These are phyloP conservation scores for Epithemia pelagica DNA, from an alignment of 108 stramenopile genomes.

Conservation along the genomic window DNA sequence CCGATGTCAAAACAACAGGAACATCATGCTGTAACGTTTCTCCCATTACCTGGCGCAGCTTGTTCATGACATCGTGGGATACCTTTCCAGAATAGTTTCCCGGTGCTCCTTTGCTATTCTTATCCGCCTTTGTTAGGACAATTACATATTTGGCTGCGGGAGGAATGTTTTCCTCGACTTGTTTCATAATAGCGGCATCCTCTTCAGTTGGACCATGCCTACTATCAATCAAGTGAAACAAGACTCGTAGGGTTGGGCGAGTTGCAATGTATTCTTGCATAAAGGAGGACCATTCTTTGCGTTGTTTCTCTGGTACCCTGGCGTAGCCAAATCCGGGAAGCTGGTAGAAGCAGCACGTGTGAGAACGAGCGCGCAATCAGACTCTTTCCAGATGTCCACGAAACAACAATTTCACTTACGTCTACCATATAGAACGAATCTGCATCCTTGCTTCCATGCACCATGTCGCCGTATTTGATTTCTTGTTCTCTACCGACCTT, in stretches of 20 bases:
- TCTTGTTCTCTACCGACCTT: conserved; percentile 76
- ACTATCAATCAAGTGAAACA: conserved; percentile 91
- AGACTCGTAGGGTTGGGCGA: conserved; percentile 59
- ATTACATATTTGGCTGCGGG: conserved; percentile 68
- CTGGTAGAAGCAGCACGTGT: background rate
- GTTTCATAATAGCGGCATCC: conserved; percentile 83
- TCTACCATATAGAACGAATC: conserved; percentile 91
- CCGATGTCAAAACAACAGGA: conserved; percentile 70
- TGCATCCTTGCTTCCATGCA: conserved; percentile 63
- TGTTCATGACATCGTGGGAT: conserved; percentile 41
- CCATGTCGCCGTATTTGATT: conserved; percentile 73
- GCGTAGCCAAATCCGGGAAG: conserved; percentile 96
- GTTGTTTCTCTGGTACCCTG: conserved; percentile 74
- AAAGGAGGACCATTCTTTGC: conserved; percentile 76
- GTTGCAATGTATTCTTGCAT: conserved; percentile 68
- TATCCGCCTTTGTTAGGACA: conserved; percentile 92
- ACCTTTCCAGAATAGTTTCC: conserved; percentile 65
- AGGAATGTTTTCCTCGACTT: conserved; percentile 40
- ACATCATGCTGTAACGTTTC: conserved; percentile 54
- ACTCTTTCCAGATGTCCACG: too few relatives aligned
- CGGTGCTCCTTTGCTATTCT: conserved; percentile 70
- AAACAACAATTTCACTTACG: conserved; percentile 4
- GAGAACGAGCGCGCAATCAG: too few relatives aligned
- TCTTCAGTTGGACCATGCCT: conserved; percentile 89
- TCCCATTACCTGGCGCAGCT: conserved; percentile 58